These are phyloP conservation scores for Zygosaccharomyces gambellarensis DNA, from an alignment of 805 yeast genomes.

Conservation along the genomic window DNA sequence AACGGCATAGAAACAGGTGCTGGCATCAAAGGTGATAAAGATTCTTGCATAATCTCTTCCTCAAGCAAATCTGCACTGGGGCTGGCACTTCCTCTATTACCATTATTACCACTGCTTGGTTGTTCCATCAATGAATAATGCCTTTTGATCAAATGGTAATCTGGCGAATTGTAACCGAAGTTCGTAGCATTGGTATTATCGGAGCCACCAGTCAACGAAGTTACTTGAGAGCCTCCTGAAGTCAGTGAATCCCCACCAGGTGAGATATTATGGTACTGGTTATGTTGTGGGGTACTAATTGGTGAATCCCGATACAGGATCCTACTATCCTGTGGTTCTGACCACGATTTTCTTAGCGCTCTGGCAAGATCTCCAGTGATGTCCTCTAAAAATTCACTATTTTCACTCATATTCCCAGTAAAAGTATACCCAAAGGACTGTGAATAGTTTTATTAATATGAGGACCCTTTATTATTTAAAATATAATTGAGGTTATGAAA, in stretches of 20 bases:
- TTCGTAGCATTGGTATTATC: background rate
- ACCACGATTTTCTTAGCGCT: slow-evolving; percentile 34
- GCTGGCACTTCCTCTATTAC: background rate
- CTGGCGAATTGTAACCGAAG: slow-evolving; percentile 6
- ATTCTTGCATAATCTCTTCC: background rate
- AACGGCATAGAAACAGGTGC: slow-evolving; percentile 6
- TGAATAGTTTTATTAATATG: background rate
- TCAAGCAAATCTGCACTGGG: background rate
- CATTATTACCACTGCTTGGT: background rate
- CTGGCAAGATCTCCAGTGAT: slow-evolving; percentile 28
- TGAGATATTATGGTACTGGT: background rate
- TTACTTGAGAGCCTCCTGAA: background rate
- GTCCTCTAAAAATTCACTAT: slow-evolving; percentile 9
- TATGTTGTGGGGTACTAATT: slow-evolving; percentile 10
- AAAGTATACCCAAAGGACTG: background rate
- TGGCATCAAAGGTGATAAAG: slow-evolving; percentile 2
- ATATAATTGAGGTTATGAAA: background rate
- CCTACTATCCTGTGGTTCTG: slow-evolving; percentile 21
- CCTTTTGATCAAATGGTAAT: slow-evolving; percentile 25
- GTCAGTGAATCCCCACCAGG: slow-evolving; percentile 1
- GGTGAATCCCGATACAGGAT: slow-evolving; percentile 9
- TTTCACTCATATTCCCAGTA: background rate
- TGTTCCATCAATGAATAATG: slow-evolving; percentile 27
- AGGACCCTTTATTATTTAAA: background rate
- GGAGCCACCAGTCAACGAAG: slow-evolving; percentile 1